These are phyloP conservation scores for Thraustochytrium sp. DNA, from an alignment of 352 stramenopile genomes.

Conservation along the genomic window DNA sequence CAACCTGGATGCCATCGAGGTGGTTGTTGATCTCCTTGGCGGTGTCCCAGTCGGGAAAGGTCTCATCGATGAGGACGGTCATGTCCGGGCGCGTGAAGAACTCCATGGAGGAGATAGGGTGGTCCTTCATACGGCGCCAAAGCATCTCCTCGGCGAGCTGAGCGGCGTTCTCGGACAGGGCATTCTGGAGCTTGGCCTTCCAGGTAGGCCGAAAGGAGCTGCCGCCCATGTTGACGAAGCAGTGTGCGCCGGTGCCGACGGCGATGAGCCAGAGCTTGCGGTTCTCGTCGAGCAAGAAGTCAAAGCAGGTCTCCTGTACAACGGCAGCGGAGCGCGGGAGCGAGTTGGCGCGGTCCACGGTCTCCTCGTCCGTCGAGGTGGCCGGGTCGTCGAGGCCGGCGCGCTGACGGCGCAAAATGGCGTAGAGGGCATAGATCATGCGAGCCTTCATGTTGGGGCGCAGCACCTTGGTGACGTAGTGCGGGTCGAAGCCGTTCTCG, in stretches of 20 bases:
- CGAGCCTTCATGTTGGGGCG: conserved; percentile 43
- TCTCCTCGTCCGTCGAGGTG: background rate
- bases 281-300: conserved; percentile 41
- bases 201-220: conserved; percentile 25
- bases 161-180: conserved; percentile 27
- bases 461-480: conserved; percentile 33
- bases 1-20: conserved; percentile 35
- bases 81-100: conserved; percentile 37
- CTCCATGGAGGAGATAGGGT: conserved; percentile 32
- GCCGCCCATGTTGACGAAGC: conserved; percentile 42
- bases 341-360: background rate
- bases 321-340: background rate
- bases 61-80: conserved; percentile 45
- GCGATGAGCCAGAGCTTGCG: conserved; percentile 44
- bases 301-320: conserved; percentile 29
- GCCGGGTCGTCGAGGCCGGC: background rate
- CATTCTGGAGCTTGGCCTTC: conserved; percentile 26
- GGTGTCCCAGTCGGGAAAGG: conserved; percentile 42
- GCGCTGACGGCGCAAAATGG: conserved; percentile 16
- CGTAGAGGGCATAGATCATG: conserved; percentile 43
- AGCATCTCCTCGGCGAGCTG: conserved; percentile 41
- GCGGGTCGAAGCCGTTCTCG: background rate
- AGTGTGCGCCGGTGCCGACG: conserved; percentile 26
- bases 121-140: conserved; percentile 32
- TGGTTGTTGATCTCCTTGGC: conserved; percentile 36